phyloP scores from a whole-genome alignment of 768 basidiomycete species.

The Mycena capillaripes region DNA sequence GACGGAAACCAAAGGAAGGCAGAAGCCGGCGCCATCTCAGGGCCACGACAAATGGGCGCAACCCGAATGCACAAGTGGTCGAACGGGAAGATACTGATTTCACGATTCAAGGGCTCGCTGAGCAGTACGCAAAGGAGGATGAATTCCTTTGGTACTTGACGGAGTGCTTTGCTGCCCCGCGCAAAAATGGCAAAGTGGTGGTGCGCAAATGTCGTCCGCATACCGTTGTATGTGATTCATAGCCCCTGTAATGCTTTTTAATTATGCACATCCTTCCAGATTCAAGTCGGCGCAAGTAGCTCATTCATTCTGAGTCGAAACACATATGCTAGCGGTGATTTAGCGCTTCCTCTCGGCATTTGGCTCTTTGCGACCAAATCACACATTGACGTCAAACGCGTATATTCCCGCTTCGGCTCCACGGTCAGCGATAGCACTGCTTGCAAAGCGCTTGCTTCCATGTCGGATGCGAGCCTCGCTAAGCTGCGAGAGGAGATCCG shows the following conservation, averaged over 20 bases:
- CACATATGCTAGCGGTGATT: constrained; percentile 36
- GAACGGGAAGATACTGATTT: constrained; percentile 34
- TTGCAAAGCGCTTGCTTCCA: too few species aligned
- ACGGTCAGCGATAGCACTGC: too few species aligned
- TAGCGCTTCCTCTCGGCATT: constrained; percentile 37
- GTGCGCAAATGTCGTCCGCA: constrained; percentile 36
- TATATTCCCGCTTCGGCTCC: constrained; percentile 36
- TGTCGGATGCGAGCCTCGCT: too few species aligned
- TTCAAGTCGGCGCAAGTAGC: too few species aligned
- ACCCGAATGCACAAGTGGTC: too few species aligned
- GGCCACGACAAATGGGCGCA: too few species aligned
- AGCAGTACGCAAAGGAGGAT: constrained; percentile 30
- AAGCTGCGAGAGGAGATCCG: too few species aligned
- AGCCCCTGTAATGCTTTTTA: too few species aligned
- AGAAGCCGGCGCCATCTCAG: too few species aligned
- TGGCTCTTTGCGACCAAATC: constrained; percentile 40
- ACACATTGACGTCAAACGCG: constrained; percentile 41
- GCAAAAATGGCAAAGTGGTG: constrained; percentile 31
- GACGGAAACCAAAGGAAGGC: too few species aligned
- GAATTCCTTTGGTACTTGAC: constrained; percentile 38
- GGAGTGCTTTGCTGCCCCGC: constrained; percentile 34
- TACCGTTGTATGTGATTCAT: constrained; percentile 35
- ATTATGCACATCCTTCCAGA: too few species aligned
- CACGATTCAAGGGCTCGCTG: constrained; percentile 32
- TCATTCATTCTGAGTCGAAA: too few species aligned